Base-by-base conservation (phyloP, 1,284 basidiomycete species). In the Heterobasidion irregulare region DNA sequence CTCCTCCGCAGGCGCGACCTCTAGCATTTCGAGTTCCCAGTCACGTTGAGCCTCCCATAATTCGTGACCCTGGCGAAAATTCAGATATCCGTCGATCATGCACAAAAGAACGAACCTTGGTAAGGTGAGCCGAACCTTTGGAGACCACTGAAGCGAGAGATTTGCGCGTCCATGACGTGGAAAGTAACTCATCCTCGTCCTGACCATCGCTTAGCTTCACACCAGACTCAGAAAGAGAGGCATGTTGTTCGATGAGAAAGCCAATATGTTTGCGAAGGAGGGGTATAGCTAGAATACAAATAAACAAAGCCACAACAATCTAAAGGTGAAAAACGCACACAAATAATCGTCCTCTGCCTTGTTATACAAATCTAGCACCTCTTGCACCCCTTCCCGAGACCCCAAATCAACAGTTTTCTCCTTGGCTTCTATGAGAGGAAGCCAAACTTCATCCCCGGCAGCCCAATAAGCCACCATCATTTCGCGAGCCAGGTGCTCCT, bases 321-420 rank as follows among this genome's bases (percentile, higher is more conserved):
- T 54, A 50, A 45, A n/a, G 52, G 56, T 15, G 46, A 8, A 41
- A 56, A 35, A 68, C 89, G 69, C 67, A 94, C 92, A 93, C 34
- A 92, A 65, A 65, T 94, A 94, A 63, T 94, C 92, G 15, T 69
- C 71, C 66, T 92, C 89, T 15, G 92, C 91, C 48, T 75, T 78
- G 47, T 75, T 69, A 65, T 86, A 93, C 48, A 84, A 61, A n/a
- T 77, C 76, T 55, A 90, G 68, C 10, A 91, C 66, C 49, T 83
- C 80, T 46, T 78, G 64, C 19, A 84, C 71, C 12, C 75, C 78
- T 50, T 81, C 76, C 15, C 68, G 64, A 4, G 75, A 75, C 36
- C 78, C 72, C 34, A 84, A 54, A 60, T 84, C 71, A 4, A 74
- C 68, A 2, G 69, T 61, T n/a, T 69, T 64, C 53, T 76, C 67